Evolutionary conservation across 2,329 filamentous ascomycete genomes (phyloP).

Genomic region (Diplodia mutila): DNA sequence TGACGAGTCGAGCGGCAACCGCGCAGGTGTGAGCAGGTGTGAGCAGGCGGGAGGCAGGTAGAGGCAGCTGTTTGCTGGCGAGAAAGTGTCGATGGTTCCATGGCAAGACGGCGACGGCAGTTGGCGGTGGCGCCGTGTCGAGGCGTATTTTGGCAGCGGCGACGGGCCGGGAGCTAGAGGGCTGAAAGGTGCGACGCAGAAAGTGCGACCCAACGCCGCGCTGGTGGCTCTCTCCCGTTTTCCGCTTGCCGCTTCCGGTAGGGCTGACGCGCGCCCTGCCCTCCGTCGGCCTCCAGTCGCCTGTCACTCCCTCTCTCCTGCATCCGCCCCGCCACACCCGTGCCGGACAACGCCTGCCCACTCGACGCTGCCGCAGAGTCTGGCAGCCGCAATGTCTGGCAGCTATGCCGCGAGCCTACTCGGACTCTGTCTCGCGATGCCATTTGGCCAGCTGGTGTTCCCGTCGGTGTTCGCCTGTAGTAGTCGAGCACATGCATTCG

Average conservation of each 20-base stretch:
- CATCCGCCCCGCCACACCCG: neutral
- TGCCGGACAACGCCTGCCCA: neutral
- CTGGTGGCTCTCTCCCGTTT: neutral
- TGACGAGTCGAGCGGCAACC: neutral
- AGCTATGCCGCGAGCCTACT: neutral
- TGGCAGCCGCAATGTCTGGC: neutral
- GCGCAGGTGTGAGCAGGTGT: neutral
- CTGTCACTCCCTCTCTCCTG: neutral
- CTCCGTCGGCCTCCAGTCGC: neutral
- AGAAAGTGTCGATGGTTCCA: too few relatives aligned
- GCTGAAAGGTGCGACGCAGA: neutral
- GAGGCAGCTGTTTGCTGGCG: neutral
- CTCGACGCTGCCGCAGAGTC: neutral
- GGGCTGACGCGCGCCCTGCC: neutral
- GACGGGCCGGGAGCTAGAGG: neutral
- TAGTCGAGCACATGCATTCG: neutral
- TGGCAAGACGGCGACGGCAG: neutral
- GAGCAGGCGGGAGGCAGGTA: neutral
- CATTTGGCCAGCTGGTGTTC: slow-evolving; percentile 3
- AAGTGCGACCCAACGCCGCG: neutral
- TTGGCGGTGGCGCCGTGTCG: neutral
- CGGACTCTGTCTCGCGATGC: neutral
- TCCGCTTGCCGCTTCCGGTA: neutral
- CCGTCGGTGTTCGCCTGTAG: neutral
- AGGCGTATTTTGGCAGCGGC: neutral